Evolutionary conservation across 2,329 filamentous ascomycete genomes (phyloP), one percentile per base, ranked within the genome.

Genomic region (Cladophialophora bantiana): DNA sequence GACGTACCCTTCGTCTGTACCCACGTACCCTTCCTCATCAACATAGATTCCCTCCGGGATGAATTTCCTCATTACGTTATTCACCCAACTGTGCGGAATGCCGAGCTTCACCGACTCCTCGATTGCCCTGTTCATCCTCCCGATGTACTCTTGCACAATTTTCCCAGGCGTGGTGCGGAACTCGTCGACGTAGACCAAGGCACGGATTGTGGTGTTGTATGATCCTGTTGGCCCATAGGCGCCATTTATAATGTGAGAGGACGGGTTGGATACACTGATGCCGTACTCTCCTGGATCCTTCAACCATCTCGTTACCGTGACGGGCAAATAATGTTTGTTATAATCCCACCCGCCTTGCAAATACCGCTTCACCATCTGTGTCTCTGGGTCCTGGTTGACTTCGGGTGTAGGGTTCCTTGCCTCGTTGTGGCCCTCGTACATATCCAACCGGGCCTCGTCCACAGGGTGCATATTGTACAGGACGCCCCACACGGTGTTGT

Each of bases 131-230:
- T 81, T 80, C 79, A 81, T 81, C 59, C 79, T 68, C 2, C 72
- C 75, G 42, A 81, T 75, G 70, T 81, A 81, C 71, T 81, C 78
- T 7, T 71, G 66, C 42, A 74, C 78, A 1, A 80, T 78, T 36
- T 67, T 61, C 0, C 74, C 76, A 15, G 76, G 64, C 15, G 58
- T 50, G 12, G 79, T 76, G 36, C 77, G 74, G 61, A 75, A 59
- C 69, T 81, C 79, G 74, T 81, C 79, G 9, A 81, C 76, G 74
- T 81, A 81, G 18, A 81, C 77, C 64, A 81, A 69, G 9, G 75
- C 77, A 9, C 68, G 73, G 62, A 77, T 56, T 7, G 68, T 67
- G 4, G 67, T 61, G 38, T 57, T 55, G 13, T 62, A 36, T 15
- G 57, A 42, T 12, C 31, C 32, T 4, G 20, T 15, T 3, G 56